Evolutionary conservation across 352 stramenopile genomes (phyloP).

Genomic region (Phytophthora megakarya): DNA sequence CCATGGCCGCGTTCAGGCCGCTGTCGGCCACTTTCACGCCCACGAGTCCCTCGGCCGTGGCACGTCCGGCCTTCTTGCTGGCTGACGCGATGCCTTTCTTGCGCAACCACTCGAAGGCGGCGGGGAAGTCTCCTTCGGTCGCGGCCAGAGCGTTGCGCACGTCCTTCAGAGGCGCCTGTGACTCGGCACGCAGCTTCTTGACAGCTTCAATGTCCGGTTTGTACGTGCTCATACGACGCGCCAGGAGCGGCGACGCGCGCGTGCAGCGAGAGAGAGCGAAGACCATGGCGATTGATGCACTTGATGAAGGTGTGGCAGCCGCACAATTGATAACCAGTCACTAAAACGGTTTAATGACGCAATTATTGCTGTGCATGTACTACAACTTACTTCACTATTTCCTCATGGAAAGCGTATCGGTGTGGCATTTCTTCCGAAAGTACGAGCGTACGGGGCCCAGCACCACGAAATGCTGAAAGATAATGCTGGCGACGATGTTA

Average conservation of each 20-base stretch:
- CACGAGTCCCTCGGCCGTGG: conserved; percentile 79
- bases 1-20: conserved; percentile 62
- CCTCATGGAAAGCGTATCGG: conserved; percentile 33
- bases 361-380: too few relatives aligned
- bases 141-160: conserved; percentile 88
- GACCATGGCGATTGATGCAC: conserved; percentile 18
- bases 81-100: conserved; percentile 88
- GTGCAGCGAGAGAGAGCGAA: conserved; percentile 22
- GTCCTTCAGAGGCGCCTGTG: conserved; percentile 88
- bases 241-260: conserved; percentile 14
- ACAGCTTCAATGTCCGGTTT: conserved; percentile 86
- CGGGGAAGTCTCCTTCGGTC: conserved; percentile 79
- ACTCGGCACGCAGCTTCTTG: conserved; percentile 87
- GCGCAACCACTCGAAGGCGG: conserved; percentile 88
- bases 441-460: conserved; percentile 43
- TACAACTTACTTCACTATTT: too few relatives aligned
- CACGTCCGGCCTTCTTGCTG: conserved; percentile 78
- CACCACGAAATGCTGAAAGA: conserved; percentile 47
- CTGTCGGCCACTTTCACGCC: conserved; percentile 53
- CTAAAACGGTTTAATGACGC: too few relatives aligned
- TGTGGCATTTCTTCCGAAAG: conserved; percentile 43
- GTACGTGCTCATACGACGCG: conserved; percentile 69
- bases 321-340: conserved; percentile 7
- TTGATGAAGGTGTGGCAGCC: conserved; percentile 10
- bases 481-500: conserved; percentile 35